Evolutionary conservation across 1,284 basidiomycete genomes (phyloP), one percentile per base, ranked within the genome.

Genomic region (Sanghuangporus weigelae): DNA sequence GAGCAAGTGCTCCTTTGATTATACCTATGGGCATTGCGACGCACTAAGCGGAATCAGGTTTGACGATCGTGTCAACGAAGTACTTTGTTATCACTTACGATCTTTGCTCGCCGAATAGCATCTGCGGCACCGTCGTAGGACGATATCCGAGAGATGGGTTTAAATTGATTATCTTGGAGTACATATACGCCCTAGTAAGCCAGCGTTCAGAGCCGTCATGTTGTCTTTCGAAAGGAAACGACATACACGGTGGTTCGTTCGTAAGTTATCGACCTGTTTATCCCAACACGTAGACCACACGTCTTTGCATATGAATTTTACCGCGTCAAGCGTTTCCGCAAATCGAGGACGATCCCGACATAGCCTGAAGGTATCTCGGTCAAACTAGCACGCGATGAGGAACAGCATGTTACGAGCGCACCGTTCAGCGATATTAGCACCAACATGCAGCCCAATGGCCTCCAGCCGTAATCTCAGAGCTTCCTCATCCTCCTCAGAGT

Each of bases 271-370:
- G 1, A 97, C 93, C 74, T 97, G 96, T 72, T 96, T 96, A 63
- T 93, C 90, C 90, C 90, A 95, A 62, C 87, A 87, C 3, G 87
- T 82, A 0, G 82, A 81, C 93, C 93, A 95, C n/a, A 97, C 78
- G 67, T 98, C 95, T 73, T 98, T 98, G 79, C 95, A 98, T 66
- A 98, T 83, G 71, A 97, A 97, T 74, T 98, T 98, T 77, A 98
- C 89, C 14, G 86, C 87, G 69, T 98, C 95, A 8, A 98, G 80
- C 1, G 94, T 92, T 69, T 95, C 90, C 0, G 84, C 75, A 68
- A 96, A 91, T 51, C 92, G 81, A 38, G 86, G 79, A 66, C 88
- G 80, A 64, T 93, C 89, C 36, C 88, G 83, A 69, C 87, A 89
- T 64, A 96, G 74, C 65, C 92, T 95, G 70, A 53, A 8, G 4